Evolutionary conservation across 768 basidiomycete species (phyloP).

Genomic region (Rhodocollybia butyracea): DNA sequence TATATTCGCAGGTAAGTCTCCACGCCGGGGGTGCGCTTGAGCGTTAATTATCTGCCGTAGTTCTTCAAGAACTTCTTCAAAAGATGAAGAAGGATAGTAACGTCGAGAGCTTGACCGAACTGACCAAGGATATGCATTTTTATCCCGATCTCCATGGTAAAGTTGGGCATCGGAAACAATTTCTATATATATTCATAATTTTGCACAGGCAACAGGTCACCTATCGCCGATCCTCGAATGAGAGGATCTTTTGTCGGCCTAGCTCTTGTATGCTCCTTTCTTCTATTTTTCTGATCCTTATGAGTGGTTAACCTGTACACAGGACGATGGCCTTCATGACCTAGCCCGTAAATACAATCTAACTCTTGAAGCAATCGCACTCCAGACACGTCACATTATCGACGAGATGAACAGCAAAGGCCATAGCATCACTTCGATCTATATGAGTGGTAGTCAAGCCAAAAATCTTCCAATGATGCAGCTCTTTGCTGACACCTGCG

Average conservation of each 20-base stretch:
- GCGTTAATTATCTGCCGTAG: constrained; percentile 27
- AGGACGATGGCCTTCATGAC: constrained; percentile 74
- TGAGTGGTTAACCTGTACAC: neutral
- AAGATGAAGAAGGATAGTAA: constrained; percentile 53
- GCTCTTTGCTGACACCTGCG: constrained; percentile 83
- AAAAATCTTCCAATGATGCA: constrained; percentile 88
- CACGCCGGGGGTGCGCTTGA: neutral
- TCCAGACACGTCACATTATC: constrained; percentile 93
- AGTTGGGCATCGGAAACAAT: constrained; percentile 1
- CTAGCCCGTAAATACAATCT: constrained; percentile 89
- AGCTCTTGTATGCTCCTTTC: constrained; percentile 50
- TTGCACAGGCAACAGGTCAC: constrained; percentile 84
- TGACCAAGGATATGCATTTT: constrained; percentile 88
- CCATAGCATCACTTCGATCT: constrained; percentile 78
- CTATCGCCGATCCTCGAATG: constrained; percentile 95
- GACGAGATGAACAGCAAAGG: constrained; percentile 84
- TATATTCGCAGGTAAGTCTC: constrained; percentile 50
- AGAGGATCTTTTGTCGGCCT: constrained; percentile 88
- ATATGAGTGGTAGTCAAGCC: constrained; percentile 92
- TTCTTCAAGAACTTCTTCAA: constrained; percentile 74
- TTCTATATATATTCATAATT: neutral
- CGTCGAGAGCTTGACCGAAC: constrained; percentile 67
- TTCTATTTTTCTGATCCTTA: neutral
- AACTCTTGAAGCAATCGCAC: constrained; percentile 88
- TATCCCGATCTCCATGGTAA: constrained; percentile 94